Percentiles rank a stretch among this genome's conserved stretches.
phyloP scores from a whole-genome alignment of 495 filamentous ascomycete genomes.

The Penicillium dipodomyicola region DNA sequence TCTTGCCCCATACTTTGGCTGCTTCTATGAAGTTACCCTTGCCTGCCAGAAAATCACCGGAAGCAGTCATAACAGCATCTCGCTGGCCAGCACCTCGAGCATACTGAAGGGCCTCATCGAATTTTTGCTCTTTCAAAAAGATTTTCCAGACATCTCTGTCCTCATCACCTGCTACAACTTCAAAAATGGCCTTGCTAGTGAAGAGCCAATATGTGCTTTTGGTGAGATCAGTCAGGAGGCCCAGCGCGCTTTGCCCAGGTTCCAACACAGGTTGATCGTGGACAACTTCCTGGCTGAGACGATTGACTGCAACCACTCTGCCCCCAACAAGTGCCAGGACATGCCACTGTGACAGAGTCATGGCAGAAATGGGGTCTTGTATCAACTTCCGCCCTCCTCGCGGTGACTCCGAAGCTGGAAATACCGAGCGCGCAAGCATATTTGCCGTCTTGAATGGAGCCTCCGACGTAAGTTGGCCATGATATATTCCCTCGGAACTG shows the following conservation, averaged over 20 bases:
- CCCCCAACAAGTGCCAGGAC: constrained; percentile 81
- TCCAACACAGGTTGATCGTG: constrained; percentile 87
- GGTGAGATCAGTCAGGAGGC: constrained; percentile 79
- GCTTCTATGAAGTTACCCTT: constrained; percentile 82
- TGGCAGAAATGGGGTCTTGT: constrained; percentile 70
- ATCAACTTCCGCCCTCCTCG: constrained; percentile 61
- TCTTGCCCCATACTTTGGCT: constrained; percentile 86
- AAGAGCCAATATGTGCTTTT: constrained; percentile 98
- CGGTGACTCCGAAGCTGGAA: constrained; percentile 64
- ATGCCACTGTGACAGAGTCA: constrained; percentile 90
- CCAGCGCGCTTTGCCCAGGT: constrained; percentile 70
- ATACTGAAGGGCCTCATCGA: constrained; percentile 81
- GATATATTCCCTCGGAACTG: constrained; percentile 78
- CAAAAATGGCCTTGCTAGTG: constrained; percentile 83
- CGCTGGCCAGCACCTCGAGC: constrained; percentile 70
- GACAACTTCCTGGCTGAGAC: constrained; percentile 77
- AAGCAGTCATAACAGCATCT: constrained; percentile 85
- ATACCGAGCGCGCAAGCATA: constrained; percentile 67
- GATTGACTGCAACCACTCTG: constrained; percentile 77
- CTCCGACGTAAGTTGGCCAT: constrained; percentile 63
- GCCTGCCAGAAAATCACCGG: constrained; percentile 78
- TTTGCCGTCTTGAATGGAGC: constrained; percentile 68
- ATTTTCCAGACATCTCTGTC: constrained; percentile 93
- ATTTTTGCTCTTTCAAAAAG: constrained; percentile 78
- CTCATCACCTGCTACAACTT: constrained; percentile 86